A percentile compares a stretch with the other conserved stretches of the same genome.
These are phyloP conservation scores for Dothiorella sarmentorum DNA, from an alignment of 2,329 filamentous ascomycete genomes.

Conservation along the genomic window DNA sequence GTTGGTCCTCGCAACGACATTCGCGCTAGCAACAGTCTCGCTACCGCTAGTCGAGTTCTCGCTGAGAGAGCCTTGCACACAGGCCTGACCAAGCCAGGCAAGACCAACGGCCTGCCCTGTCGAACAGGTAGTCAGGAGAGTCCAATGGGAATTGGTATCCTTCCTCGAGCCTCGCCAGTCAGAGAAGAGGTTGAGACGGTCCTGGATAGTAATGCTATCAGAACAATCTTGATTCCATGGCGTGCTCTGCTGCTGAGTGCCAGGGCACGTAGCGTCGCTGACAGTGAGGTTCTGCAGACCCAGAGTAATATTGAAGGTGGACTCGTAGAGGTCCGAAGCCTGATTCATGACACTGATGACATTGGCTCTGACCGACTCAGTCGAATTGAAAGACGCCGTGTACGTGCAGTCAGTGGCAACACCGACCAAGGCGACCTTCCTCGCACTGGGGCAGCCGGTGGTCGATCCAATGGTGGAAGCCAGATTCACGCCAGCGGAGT, in stretches of 20 bases:
- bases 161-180: slow-evolving; percentile 74
- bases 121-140: slow-evolving; percentile 74
- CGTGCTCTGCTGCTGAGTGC: slow-evolving; percentile 60
- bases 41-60: slow-evolving; percentile 38
- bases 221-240: slow-evolving; percentile 83
- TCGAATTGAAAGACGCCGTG: slow-evolving; percentile 65
- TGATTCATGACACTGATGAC: slow-evolving; percentile 81
- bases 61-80: slow-evolving; percentile 54
- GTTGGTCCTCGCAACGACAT: slow-evolving; percentile 79
- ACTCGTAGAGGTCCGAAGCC: slow-evolving; percentile 84
- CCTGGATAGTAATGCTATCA: slow-evolving; percentile 59
- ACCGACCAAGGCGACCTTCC: slow-evolving; percentile 86
- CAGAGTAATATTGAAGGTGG: slow-evolving; percentile 89
- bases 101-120: slow-evolving; percentile 84
- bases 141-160: slow-evolving; percentile 92
- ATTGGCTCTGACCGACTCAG: slow-evolving; percentile 64
- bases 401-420: slow-evolving; percentile 94
- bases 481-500: slow-evolving; percentile 77
- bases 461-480: slow-evolving; percentile 74
- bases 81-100: slow-evolving; percentile 89
- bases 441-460: slow-evolving; percentile 80
- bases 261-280: slow-evolving; percentile 70
- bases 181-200: slow-evolving; percentile 84
- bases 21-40: slow-evolving; percentile 78
- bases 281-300: slow-evolving; percentile 84